phyloP scores from a whole-genome alignment of 2,329 filamentous ascomycete species.

The Exophiala viscosa region DNA sequence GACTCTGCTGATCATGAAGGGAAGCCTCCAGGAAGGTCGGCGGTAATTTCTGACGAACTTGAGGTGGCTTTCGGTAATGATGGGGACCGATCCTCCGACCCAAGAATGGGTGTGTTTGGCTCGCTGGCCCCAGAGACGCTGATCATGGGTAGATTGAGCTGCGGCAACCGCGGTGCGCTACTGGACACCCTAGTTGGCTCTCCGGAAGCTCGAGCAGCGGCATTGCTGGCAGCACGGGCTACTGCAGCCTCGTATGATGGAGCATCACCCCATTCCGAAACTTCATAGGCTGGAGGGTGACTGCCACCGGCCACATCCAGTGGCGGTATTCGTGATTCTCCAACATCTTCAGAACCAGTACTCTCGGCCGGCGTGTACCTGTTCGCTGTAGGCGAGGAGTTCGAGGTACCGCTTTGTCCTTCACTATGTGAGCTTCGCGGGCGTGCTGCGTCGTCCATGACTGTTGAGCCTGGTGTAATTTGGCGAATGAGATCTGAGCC shows the following conservation, averaged over 20 bases:
- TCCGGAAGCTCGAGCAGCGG: slow-evolving; percentile 13
- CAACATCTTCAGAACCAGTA: slow-evolving; percentile 33
- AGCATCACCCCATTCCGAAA: slow-evolving; percentile 41
- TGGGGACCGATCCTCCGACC: neutral
- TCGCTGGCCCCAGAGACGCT: slow-evolving; percentile 27
- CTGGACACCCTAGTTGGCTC: slow-evolving; percentile 10
- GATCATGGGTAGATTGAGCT: slow-evolving; percentile 27
- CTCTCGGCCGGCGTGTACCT: slow-evolving; percentile 27
- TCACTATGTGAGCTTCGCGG: slow-evolving; percentile 15
- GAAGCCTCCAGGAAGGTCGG: too few relatives aligned
- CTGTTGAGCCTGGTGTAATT: slow-evolving; percentile 11
- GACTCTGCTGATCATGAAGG: too few relatives aligned
- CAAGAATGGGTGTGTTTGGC: slow-evolving; percentile 25
- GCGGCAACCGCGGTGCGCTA: slow-evolving; percentile 19
- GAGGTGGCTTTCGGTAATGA: neutral
- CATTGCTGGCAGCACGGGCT: slow-evolving; percentile 23
- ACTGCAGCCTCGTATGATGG: slow-evolving; percentile 36
- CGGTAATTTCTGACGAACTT: neutral
- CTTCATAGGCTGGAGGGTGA: slow-evolving; percentile 41
- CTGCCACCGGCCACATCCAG: slow-evolving; percentile 6
- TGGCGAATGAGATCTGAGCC: slow-evolving; percentile 18
- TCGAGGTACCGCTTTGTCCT: slow-evolving; percentile 23
- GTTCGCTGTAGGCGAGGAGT: slow-evolving; percentile 31
- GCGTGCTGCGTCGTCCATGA: slow-evolving; percentile 4
- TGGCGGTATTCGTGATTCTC: slow-evolving; percentile 36